Percentiles rank a stretch among this genome's conserved stretches.
Conservation (phyloP, 129 eudicot genomes). For the Sambucus nigra region DNA sequence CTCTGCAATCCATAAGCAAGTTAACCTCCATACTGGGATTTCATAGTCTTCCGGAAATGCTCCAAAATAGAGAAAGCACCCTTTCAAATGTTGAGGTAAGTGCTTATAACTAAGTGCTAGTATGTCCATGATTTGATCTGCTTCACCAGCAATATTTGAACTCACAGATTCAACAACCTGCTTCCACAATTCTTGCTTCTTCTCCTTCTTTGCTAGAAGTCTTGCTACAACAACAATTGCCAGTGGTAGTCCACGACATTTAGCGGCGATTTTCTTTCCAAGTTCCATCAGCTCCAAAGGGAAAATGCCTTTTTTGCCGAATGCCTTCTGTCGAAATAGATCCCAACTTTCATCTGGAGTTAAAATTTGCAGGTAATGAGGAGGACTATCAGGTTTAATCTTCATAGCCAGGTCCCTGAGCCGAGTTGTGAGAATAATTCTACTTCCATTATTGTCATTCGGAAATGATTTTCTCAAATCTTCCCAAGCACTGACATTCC, state of each 20-base stretch:
- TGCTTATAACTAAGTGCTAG: conserved; percentile 29
- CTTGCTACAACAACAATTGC: conserved; percentile 24
- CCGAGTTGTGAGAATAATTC: conserved; percentile 26
- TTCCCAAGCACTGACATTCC: conserved; percentile 24
- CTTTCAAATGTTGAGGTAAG: conserved; percentile 29
- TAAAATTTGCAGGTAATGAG: conserved; percentile 6
- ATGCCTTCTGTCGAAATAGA: conserved; percentile 17
- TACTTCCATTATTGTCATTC: conserved; percentile 22
- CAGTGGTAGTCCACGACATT: conserved; percentile 32
- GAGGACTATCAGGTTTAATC: background rate
- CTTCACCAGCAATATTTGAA: conserved; percentile 15
- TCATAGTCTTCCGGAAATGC: conserved; percentile 27
- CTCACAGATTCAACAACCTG: conserved; percentile 15
- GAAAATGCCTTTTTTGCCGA: conserved; percentile 5
- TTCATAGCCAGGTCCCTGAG: conserved; percentile 7
- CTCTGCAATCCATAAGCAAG: conserved; percentile 30
- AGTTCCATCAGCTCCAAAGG: conserved; percentile 15
- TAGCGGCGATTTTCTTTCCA: conserved; percentile 22
- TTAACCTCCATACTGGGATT: conserved; percentile 18
- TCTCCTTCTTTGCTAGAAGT: conserved; percentile 4
- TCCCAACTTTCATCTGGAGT: conserved; percentile 26
- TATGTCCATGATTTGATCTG: conserved; percentile 9
- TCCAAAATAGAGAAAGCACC: conserved; percentile 38
- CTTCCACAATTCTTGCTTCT: conserved; percentile 11
- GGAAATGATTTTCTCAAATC: conserved; percentile 24